These are phyloP conservation scores for Erysimum cheiranthoides DNA, from an alignment of 345 rosid genomes.

Conservation along the genomic window DNA sequence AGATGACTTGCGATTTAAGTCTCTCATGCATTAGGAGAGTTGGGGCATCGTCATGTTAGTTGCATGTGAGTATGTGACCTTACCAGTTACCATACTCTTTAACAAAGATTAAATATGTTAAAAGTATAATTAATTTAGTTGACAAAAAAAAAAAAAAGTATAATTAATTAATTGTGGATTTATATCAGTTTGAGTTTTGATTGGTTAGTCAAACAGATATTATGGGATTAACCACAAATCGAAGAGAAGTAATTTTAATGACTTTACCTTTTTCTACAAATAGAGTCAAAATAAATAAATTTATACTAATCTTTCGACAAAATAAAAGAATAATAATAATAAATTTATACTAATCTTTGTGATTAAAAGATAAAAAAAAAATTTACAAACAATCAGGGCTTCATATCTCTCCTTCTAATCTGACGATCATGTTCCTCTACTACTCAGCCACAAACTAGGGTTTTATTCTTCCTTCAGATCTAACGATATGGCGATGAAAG, in stretches of 20 bases:
- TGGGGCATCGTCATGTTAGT: background rate
- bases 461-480: constrained; percentile 16
- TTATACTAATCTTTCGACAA: background rate
- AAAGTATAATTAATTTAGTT: too few species aligned
- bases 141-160: too few species aligned
- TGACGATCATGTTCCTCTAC: background rate
- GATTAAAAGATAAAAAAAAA: background rate
- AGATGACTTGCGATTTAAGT: background rate
- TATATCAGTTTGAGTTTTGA: too few species aligned
- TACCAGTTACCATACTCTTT: background rate
- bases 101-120: background rate
- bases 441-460: background rate
- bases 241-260: background rate
- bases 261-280: background rate
- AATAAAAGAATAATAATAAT: too few species aligned
- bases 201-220: too few species aligned
- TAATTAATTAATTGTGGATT: too few species aligned
- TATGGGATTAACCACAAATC: background rate
- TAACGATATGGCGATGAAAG: constrained; percentile 1
- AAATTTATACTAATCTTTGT: background rate
- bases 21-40: background rate
- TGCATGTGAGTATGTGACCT: background rate
- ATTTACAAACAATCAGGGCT: background rate
- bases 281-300: background rate
- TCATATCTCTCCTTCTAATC: background rate